Evolutionary conservation across 2,329 filamentous ascomycete genomes (phyloP).

Genomic region (Aspergillus proliferans): DNA sequence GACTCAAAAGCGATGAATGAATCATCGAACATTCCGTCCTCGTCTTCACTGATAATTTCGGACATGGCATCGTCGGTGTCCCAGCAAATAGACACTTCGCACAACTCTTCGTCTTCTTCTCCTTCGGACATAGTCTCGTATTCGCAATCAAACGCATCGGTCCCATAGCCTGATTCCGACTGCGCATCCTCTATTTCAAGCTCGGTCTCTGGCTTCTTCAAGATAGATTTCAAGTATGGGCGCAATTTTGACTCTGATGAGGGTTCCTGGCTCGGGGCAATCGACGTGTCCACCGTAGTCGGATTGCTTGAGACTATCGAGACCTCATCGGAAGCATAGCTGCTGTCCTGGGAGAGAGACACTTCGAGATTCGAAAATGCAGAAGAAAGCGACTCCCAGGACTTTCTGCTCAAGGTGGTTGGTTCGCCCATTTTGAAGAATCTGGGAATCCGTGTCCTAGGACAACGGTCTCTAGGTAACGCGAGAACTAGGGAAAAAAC

Average conservation of each 20-base stretch:
- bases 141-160: slow-evolving; percentile 27
- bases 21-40: slow-evolving; percentile 28
- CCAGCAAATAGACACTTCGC: slow-evolving; percentile 26
- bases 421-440: slow-evolving; percentile 21
- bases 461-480: too few species aligned
- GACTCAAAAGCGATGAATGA: slow-evolving; percentile 33
- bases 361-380: slow-evolving; percentile 31
- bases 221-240: slow-evolving; percentile 26
- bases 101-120: slow-evolving; percentile 22
- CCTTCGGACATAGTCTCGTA: slow-evolving; percentile 18
- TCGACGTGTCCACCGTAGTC: slow-evolving; percentile 15
- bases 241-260: slow-evolving; percentile 15
- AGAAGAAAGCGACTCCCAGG: slow-evolving; percentile 34
- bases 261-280: slow-evolving; percentile 16
- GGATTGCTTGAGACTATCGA: slow-evolving; percentile 27
- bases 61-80: slow-evolving; percentile 22
- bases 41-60: slow-evolving; percentile 23
- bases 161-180: slow-evolving; percentile 35
- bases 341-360: slow-evolving; percentile 34
- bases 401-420: slow-evolving; percentile 19
- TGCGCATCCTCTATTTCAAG: slow-evolving; percentile 15
- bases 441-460: neutral
- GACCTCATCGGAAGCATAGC: slow-evolving; percentile 34
- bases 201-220: slow-evolving; percentile 26
- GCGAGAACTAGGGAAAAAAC: neutral